These are phyloP conservation scores for Apiotrichum brassicae DNA, from an alignment of 1,284 basidiomycete genomes.

Conservation along the genomic window DNA sequence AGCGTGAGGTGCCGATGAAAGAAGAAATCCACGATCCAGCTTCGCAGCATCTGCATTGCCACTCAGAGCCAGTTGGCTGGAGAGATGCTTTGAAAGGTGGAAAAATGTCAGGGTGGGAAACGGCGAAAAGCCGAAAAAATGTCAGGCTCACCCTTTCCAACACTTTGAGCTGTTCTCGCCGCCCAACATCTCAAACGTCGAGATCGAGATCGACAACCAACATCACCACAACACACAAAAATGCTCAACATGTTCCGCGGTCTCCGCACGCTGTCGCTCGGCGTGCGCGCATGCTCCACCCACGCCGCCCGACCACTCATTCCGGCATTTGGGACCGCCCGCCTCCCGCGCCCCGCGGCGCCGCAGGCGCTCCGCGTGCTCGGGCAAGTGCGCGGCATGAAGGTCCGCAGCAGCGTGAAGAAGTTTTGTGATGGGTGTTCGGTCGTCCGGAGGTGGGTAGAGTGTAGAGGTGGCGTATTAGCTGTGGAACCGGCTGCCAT, in stretches of 20 bases:
- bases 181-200: no score
- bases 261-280: background rate
- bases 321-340: background rate
- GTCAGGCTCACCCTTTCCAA: background rate
- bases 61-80: no score
- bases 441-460: slow-evolving; percentile 57
- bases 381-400: slow-evolving; percentile 67
- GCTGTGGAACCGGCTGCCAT: no score
- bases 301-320: slow-evolving; percentile 8
- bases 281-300: slow-evolving; percentile 8
- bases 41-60: no score
- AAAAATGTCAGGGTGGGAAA: no score
- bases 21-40: no score
- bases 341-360: slow-evolving; percentile 2
- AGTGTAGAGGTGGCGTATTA: background rate
- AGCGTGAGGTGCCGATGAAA: no score
- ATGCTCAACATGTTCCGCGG: background rate
- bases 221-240: background rate
- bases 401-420: slow-evolving; percentile 91
- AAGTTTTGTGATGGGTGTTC: slow-evolving; percentile 84
- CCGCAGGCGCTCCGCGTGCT: slow-evolving; percentile 16
- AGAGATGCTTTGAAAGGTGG: no score
- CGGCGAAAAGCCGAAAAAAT: background rate
- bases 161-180: no score
- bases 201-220: background rate